phyloP scores from a whole-genome alignment of 139 green algal species.

The Penium margaritaceum region DNA sequence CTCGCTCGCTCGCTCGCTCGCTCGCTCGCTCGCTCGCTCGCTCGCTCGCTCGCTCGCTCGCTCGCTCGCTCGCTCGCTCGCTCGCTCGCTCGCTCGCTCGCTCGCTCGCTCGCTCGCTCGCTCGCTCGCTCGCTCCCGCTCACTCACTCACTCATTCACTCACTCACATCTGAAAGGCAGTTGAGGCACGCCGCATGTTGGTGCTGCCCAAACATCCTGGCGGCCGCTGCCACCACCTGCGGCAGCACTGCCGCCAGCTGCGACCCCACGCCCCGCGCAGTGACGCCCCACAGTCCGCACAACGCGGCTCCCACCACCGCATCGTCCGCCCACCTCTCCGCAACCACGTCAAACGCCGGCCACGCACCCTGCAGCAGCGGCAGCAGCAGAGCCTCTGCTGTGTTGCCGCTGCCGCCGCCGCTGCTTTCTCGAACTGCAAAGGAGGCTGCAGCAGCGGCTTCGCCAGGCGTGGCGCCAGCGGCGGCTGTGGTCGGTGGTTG shows the following conservation, averaged over 20 bases:
- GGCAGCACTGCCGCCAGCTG: conserved; percentile 29
- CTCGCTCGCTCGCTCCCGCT: neutral
- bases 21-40: too few relatives aligned
- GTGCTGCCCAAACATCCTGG: conserved; percentile 28
- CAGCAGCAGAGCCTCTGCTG: conserved; percentile 8
- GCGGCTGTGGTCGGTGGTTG: too few relatives aligned
- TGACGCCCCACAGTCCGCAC: conserved; percentile 29
- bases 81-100: neutral
- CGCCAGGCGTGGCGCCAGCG: neutral
- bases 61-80: neutral
- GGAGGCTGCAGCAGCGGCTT: neutral
- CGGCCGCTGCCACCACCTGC: conserved; percentile 19
- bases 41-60: too few relatives aligned
- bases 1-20: too few relatives aligned
- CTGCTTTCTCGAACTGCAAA: neutral
- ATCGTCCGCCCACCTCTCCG: conserved; percentile 23
- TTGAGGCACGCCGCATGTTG: conserved; percentile 31
- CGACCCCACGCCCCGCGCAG: conserved; percentile 7
- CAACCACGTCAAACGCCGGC: conserved; percentile 17
- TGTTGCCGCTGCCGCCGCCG: neutral
- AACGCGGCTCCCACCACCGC: conserved; percentile 17
- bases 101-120: neutral
- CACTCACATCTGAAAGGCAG: conserved; percentile 30
- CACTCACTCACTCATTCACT: neutral
- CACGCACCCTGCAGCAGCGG: conserved; percentile 26